Conservation (phyloP, 305 asterid genomes). For the Fraxinus greggii region DNA sequence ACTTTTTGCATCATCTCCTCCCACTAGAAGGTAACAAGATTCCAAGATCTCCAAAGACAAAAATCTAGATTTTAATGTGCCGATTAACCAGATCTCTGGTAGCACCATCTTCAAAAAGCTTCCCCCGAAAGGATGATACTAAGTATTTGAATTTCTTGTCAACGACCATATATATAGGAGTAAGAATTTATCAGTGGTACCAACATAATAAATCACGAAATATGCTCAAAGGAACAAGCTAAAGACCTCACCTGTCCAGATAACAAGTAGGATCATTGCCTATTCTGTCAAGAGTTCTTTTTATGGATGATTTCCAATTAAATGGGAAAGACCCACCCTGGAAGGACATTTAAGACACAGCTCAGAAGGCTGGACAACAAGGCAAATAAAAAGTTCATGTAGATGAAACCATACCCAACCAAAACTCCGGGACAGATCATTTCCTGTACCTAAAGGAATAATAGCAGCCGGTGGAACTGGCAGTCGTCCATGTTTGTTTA, state of each 20-base stretch:
- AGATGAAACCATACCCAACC: constrained; percentile 77
- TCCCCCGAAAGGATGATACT: background rate
- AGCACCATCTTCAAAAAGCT: background rate
- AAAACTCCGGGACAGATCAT: constrained; percentile 91
- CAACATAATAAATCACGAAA: constrained; percentile 11
- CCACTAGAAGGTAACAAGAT: background rate
- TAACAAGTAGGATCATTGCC: constrained; percentile 54
- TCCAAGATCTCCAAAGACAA: background rate
- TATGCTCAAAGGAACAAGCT: constrained; percentile 18
- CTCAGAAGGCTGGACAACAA: constrained; percentile 24
- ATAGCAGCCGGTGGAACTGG: constrained; percentile 88
- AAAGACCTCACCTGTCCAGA: constrained; percentile 67
- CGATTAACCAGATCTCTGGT: background rate
- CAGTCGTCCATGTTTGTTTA: constrained; percentile 36
- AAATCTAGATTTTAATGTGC: background rate
- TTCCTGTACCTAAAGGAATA: constrained; percentile 97
- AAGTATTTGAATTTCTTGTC: background rate
- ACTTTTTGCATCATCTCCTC: background rate
- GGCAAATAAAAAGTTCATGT: constrained; percentile 21
- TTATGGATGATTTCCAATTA: constrained; percentile 87
- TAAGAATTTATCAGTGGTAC: background rate
- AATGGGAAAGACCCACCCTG: constrained; percentile 98
- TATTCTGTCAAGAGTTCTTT: constrained; percentile 74
- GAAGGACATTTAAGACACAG: constrained; percentile 19
- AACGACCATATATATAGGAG: background rate